Base-by-base conservation (phyloP, 1,284 basidiomycete genomes). In the Ceratorhiza oryzae-sativae region DNA sequence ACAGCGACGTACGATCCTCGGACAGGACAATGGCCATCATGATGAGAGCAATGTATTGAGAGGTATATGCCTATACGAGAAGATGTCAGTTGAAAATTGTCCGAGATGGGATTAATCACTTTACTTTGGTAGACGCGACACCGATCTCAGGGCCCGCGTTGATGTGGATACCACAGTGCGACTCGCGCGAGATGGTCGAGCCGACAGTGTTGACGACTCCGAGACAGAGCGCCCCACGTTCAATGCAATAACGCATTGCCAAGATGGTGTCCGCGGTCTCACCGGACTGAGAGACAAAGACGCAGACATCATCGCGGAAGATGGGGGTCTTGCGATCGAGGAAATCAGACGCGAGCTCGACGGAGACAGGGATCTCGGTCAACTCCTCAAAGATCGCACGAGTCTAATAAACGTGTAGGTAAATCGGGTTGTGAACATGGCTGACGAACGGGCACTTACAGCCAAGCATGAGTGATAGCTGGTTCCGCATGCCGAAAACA, bases 171-270 rank as follows among this genome's bases (percentile, higher is more conserved):
- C 97, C 97, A 77, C 95, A 98, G 85, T 99, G 97, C 18, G 96
- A 97, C 84, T 98, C 96, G 77, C 97, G 93, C 71, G 97, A 99
- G 79, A 99, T 90, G 20, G 97, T 98, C 51, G 95, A 98, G 73
- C 97, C 96, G 79, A 99, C 97, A 46, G 95, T 95, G 86, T 99
- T 99, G 81, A 99, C 95, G 65, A 99, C 94, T 86, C 97, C 97
- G 48, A 95, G 86, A 80, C 94, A 97, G 71, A 99, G 89, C 3
- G 97, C 96, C 61, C 97, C 97, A 72, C 97, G 88, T 81, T 98
- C 97, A 78, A 97, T 81, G 83, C 96, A 98, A 85, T 99, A 99
- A 75, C 94, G 89, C 84, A 99, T 85, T 13, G 96, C 94, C 75
- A 99, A 85, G 81, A 99, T 97, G 49, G 95, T 98, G 81, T 99